Base-by-base conservation (phyloP, 192 early-diverging fungal species). In the Dimargaris xerosporica region DNA sequence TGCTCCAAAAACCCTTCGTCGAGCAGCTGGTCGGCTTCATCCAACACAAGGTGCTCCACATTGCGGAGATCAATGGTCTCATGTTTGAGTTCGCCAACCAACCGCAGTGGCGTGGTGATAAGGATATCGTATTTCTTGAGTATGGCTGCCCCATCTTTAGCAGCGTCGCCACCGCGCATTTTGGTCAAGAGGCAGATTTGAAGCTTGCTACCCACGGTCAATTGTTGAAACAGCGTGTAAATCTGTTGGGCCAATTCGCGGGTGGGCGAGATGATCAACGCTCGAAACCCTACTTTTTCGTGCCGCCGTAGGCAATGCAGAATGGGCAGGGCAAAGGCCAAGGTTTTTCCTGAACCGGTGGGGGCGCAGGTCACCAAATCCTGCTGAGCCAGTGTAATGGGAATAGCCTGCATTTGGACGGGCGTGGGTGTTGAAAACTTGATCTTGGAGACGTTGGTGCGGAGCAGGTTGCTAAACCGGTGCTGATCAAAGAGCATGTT, bases 291-390 rank as follows among this genome's bases (percentile, higher is more conserved):
- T 11, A 77, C 73, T 65, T 90, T 93, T 30, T 85, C 81, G 5
- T 86, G 88, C 51, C 76, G 76, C 46, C 90, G 85, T 34, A 98
- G 67, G 48, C 85, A 76, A 61, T 94, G 89, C 54, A 99, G 66
- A 29, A 99, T 91, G 0, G 94, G 91, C 28, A 99, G 72, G 44
- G 94, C 63, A 62, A 88, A 99, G 0, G 96, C 94, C 67, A 96
- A 69, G 0, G 96, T 99, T 74, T 99, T 99, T 68, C 96, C 96
- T 6, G 93, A 94, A 61, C 96, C 94, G 23, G 96, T 99, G 41
- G 93, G 96, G 11, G 96, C 92, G 72, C 89, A 89, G 2, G 91
- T 90, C 78, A 99, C 93, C 3, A 99, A 41, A 69, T 99, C 96
- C 16, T 91, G 82, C n/a, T 82, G 80, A 47, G 93, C 86, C n/a